phyloP scores from a whole-genome alignment of 805 yeast genomes.

The Saccharomycopsis malanga region DNA sequence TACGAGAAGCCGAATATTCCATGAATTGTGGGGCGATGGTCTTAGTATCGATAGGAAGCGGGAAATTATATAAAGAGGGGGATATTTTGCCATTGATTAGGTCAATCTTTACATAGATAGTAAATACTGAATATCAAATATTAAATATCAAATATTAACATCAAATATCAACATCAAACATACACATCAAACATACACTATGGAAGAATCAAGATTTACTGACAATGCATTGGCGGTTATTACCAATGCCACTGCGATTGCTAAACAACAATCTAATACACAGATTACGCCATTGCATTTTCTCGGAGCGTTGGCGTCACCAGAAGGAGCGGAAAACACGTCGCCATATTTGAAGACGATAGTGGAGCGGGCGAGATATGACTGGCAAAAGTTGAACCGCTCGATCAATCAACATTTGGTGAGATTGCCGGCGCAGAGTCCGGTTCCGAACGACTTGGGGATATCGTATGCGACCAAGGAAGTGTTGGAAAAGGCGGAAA shows the following conservation, averaged over 20 bases:
- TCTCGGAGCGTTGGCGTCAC: slow-evolving; percentile 81
- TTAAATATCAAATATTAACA: too few relatives aligned
- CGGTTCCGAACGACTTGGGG: slow-evolving; percentile 77
- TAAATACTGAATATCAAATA: too few relatives aligned
- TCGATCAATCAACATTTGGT: slow-evolving; percentile 76
- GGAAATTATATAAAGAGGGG: too few relatives aligned
- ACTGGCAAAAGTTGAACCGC: slow-evolving; percentile 75
- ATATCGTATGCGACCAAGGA: slow-evolving; percentile 73
- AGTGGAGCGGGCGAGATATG: slow-evolving; percentile 79
- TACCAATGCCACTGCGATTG: slow-evolving; percentile 72
- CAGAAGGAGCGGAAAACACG: slow-evolving; percentile 39
- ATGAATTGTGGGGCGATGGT: too few relatives aligned
- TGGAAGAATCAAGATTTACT: slow-evolving; percentile 78
- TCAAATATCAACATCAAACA: too few relatives aligned
- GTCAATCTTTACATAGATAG: too few relatives aligned
- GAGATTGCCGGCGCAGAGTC: slow-evolving; percentile 78
- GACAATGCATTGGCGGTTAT: slow-evolving; percentile 85
- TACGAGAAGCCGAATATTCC: too few relatives aligned
- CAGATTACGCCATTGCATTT: slow-evolving; percentile 85
- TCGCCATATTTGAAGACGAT: slow-evolving; percentile 70
- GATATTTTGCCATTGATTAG: too few relatives aligned
- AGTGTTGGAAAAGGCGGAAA: slow-evolving; percentile 65
- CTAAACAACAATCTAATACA: slow-evolving; percentile 76
- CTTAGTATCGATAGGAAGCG: too few relatives aligned
- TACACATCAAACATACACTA: slow-evolving; percentile 21